Percentiles rank a stretch among this genome's conserved stretches.
Conservation (phyloP, 176 grass and related monocot species). For the Paspalum notatum region DNA sequence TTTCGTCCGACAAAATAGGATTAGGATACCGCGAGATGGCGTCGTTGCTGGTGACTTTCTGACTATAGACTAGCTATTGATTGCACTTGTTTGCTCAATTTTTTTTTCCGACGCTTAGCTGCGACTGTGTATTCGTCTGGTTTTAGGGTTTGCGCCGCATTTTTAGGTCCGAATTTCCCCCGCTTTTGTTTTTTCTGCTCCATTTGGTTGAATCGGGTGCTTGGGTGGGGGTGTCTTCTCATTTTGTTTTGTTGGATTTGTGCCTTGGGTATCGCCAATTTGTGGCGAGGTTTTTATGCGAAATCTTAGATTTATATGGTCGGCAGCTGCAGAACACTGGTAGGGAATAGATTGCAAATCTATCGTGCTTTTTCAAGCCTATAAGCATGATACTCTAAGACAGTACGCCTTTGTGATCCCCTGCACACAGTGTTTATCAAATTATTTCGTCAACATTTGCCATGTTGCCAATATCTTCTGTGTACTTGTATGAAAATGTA, state of each 20-base stretch:
- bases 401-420: not conserved
- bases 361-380: not conserved
- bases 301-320: not conserved
- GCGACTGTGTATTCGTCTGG: conserved; percentile 1
- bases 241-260: conserved; percentile 9
- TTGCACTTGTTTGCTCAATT: conserved; percentile 1
- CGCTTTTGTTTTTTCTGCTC: not conserved
- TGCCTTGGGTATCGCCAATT: not conserved
- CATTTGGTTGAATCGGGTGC: conserved; percentile 1
- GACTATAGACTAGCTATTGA: not conserved
- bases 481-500: not conserved
- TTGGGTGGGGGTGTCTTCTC: conserved; percentile 8
- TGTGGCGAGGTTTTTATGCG: conserved; percentile 7
- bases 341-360: not conserved
- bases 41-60: not conserved
- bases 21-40: not conserved
- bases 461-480: not conserved
- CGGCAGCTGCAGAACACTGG: not conserved
- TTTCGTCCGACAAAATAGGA: not conserved
- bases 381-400: not conserved
- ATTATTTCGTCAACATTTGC: not conserved
- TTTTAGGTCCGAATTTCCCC: not conserved
- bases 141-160: conserved; percentile 45
- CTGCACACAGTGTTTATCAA: not conserved
- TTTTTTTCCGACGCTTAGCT: not conserved